Evolutionary conservation across 2,329 filamentous ascomycete genomes (phyloP), one percentile per base, ranked within the genome.

Genomic region (Paecilomyces sp.): DNA sequence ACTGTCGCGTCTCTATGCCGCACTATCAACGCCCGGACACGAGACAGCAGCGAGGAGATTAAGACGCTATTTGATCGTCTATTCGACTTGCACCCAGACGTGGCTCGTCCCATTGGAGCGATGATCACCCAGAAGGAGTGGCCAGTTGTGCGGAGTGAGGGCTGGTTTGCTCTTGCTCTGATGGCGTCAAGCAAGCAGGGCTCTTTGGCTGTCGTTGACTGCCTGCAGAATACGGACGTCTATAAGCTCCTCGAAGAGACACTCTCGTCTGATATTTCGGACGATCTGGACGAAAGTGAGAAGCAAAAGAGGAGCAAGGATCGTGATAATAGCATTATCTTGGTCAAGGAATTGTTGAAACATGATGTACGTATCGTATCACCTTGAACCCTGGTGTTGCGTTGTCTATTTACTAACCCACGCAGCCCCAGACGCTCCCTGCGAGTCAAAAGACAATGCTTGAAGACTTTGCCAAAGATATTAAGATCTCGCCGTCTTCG

Each of bases 151-250:
- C 71, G 76, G 24, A 78, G 77, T 55, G 79, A 82, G 65, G 79
- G 78, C 1, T 79, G 78, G 74, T 80, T 81, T 66, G 77, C 77
- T 13, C 65, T 82, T 30, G 78, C 78, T 3, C 61, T 82, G 53
- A 79, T 81, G 72, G 76, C 76, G 9, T 74, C 72, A 6, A 71
- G 61, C 55, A 63, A 65, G 18, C 61, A 65, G 0, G 76, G 77
- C 1, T 67, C 70, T 59, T 54, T 59, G 11, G 70, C 73, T 1
- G 74, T 75, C 25, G 66, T 68, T 12, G 65, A 74, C 41, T 74
- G 71, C 53, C 58, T 79, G 28, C 66, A 73, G 34, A 71, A 71
- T 13, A 68, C 71, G 34, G 70, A 72, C 4, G 66, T 77, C 15
- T 70, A 68, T 51, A 63, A 69, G 36, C 60, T 73, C 22, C 66